These are phyloP conservation scores for Dactylellina haptotyla DNA, from an alignment of 2,329 filamentous ascomycete species.

Conservation along the genomic window DNA sequence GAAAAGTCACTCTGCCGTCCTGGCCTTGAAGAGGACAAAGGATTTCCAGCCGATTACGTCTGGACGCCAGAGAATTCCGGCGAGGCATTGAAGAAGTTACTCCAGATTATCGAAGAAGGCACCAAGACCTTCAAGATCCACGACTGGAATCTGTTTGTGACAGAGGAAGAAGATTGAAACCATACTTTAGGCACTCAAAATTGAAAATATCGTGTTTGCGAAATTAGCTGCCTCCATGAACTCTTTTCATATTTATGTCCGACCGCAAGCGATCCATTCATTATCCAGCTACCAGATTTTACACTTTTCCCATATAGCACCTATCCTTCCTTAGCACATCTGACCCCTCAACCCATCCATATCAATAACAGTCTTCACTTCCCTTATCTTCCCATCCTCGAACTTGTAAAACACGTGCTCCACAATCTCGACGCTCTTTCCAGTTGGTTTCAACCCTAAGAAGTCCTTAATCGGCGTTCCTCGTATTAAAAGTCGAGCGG, in stretches of 20 bases:
- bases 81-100: slow-evolving; percentile 34
- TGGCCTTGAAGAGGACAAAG: slow-evolving; percentile 44
- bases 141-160: slow-evolving; percentile 56
- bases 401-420: slow-evolving; percentile 50
- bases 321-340: slow-evolving; percentile 5
- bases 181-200: neutral
- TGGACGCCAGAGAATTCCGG: slow-evolving; percentile 34
- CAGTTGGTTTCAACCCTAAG: slow-evolving; percentile 26
- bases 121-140: slow-evolving; percentile 51
- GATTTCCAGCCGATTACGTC: slow-evolving; percentile 40
- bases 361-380: slow-evolving; percentile 48
- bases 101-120: slow-evolving; percentile 52
- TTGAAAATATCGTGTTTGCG: no score
- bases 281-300: no score
- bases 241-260: no score
- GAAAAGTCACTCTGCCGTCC: slow-evolving; percentile 56
- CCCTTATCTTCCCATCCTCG: slow-evolving; percentile 26
- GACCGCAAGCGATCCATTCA: no score
- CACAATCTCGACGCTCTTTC: slow-evolving; percentile 29
- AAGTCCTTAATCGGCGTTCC: slow-evolving; percentile 42
- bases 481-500: slow-evolving; percentile 26
- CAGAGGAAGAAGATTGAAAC: slow-evolving; percentile 29
- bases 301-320: neutral
- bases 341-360: slow-evolving; percentile 42
- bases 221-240: no score